phyloP scores from a whole-genome alignment of 2,329 filamentous ascomycete genomes.

The Elsinoe ampelina region DNA sequence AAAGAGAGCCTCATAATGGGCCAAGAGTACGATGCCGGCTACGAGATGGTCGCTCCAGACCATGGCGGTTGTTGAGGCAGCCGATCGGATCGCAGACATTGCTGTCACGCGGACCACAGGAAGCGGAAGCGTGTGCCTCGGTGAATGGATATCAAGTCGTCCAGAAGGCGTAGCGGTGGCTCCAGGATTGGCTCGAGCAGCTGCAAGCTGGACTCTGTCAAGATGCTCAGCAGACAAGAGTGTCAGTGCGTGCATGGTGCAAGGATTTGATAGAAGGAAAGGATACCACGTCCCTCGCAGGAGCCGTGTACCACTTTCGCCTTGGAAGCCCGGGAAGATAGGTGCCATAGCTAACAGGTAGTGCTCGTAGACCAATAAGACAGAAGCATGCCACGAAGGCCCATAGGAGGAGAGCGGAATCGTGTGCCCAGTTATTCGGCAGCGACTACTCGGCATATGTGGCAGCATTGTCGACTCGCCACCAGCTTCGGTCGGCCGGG shows the following conservation, averaged over 20 bases:
- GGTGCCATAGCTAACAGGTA: no score
- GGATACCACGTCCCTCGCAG: slow-evolving; percentile 22
- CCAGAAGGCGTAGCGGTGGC: neutral
- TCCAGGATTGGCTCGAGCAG: neutral
- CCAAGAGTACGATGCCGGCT: slow-evolving; percentile 43
- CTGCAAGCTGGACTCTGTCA: slow-evolving; percentile 31
- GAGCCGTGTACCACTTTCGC: neutral
- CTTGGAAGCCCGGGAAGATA: no score
- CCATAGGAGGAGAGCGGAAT: no score
- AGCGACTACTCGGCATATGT: no score
- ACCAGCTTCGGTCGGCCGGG: no score
- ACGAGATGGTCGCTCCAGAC: slow-evolving; percentile 35
- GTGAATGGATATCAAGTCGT: no score
- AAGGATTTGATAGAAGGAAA: slow-evolving; percentile 30
- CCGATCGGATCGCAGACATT: neutral
- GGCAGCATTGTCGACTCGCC: no score
- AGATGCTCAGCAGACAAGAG: slow-evolving; percentile 35
- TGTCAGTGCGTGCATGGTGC: slow-evolving; percentile 33
- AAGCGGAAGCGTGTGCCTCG: no score
- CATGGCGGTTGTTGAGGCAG: slow-evolving; percentile 19
- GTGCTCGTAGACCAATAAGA: no score
- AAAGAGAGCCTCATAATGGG: slow-evolving; percentile 44
- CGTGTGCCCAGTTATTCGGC: no score
- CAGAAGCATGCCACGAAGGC: no score
- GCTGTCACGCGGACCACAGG: no score